Percentiles rank a stretch among this genome's conserved stretches.
Conservation (phyloP, 139 green algal species). For the Pleodorina starrii region DNA sequence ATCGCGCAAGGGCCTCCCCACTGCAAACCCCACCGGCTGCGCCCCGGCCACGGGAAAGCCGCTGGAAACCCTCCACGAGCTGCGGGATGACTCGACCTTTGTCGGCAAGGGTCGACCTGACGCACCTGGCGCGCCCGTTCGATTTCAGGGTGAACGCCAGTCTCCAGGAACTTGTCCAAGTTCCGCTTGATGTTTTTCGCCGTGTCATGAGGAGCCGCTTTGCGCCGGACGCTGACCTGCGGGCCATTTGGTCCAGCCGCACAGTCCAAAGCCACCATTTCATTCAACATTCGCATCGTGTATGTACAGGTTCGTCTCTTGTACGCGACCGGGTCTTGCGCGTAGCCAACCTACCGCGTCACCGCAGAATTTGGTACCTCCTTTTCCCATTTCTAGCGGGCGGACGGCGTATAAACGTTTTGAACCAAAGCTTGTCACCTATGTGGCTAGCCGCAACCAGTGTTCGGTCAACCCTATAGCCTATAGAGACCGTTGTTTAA, state of each 20-base stretch:
- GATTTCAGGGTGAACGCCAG: constrained; percentile 49
- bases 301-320: not conserved
- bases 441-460: no score
- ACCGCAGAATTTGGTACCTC: constrained; percentile 55
- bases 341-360: constrained; percentile 18
- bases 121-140: constrained; percentile 51
- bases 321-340: no score
- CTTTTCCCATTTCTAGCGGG: constrained; percentile 48
- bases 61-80: not conserved
- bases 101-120: no score
- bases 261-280: not conserved
- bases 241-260: not conserved
- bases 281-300: not conserved
- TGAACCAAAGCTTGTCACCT: no score
- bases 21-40: no score
- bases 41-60: not conserved
- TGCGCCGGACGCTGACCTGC: constrained; percentile 15
- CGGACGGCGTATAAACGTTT: not conserved
- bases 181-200: constrained; percentile 50
- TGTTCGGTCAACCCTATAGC: no score
- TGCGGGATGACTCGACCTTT: not conserved
- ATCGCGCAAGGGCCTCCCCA: not conserved
- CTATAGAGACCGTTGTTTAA: no score
- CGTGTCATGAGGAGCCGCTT: not conserved
- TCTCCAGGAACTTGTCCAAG: constrained; percentile 67